Evolutionary conservation across 148 eudicot species (phyloP).

Genomic region (Fallopia convolvulus): DNA sequence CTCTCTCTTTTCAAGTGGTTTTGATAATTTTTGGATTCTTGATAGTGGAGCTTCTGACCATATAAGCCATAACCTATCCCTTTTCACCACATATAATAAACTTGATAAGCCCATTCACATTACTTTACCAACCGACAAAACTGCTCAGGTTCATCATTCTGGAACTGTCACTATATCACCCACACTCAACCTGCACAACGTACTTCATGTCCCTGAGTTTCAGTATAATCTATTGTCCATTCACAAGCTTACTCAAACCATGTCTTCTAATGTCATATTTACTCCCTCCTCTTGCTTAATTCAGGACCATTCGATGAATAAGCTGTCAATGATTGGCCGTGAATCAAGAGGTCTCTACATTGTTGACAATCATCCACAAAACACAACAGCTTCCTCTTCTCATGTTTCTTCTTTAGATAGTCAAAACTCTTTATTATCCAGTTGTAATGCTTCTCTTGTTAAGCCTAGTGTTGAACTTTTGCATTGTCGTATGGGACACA

Average conservation of each 20-base stretch:
- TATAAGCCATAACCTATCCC: background rate
- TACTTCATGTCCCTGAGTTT: too few relatives aligned
- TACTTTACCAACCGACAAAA: background rate
- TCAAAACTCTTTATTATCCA: background rate
- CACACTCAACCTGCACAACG: too few relatives aligned
- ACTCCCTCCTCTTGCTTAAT: background rate
- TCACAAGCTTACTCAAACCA: too few relatives aligned
- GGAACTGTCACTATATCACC: background rate
- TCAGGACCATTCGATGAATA: too few relatives aligned
- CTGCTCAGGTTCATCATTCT: background rate
- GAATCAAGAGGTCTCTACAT: too few relatives aligned
- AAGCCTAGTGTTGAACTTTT: background rate
- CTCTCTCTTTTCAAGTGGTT: background rate
- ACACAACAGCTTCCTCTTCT: background rate
- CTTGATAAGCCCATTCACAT: background rate
- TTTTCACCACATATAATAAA: background rate
- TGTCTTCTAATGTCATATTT: background rate
- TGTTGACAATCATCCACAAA: background rate
- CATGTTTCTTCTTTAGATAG: background rate
- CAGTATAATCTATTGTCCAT: too few relatives aligned
- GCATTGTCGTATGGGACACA: background rate
- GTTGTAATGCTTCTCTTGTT: too few relatives aligned
- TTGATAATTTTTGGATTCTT: background rate
- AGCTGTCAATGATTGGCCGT: too few relatives aligned
- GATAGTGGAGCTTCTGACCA: background rate